Evolutionary conservation across 345 rosid genomes (phyloP), one percentile per base, ranked within the genome.

Genomic region (Orychophragmus violaceus): DNA sequence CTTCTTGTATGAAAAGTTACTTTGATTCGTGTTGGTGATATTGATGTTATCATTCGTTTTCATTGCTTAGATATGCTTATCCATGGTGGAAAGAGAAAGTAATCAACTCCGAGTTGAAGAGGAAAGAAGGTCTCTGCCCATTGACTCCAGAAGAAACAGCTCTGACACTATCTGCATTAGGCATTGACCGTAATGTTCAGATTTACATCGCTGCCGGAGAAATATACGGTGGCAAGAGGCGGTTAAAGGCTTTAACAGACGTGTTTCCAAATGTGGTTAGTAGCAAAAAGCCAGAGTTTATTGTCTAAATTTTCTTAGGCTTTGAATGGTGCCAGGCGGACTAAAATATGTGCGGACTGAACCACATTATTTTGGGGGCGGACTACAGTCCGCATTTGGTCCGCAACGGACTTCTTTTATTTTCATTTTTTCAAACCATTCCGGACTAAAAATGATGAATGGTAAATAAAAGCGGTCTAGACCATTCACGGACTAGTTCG

Each of bases 11-110:
- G 8, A 3, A 14, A 37, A 19, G n/a, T 37, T 50, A 16, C 19
- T 29, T 5, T 55, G 0, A 0, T 8, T 25, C 35, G 2, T 9
- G 6, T 5, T 41, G 2, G 4, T 56, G 29, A 49, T 45, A 27
- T 35, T 63, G 56, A 24, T 42, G 32, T 12, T 39, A 14, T 39
- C 8, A 2, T 64, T 29, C 8, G 4, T 36, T 42, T 33, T 35
- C 18, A 12, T 46, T 62, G 35, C 49, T 48, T 83, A 89, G 96
- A 77, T 87, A 89, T 83, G 96, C 96, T 62, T 87, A 89, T 81
- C 96, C 91, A 2, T 89, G 94, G 96, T 89, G 96, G 94, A 89
- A 89, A 65, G 96, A 89, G 78, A 89, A 89, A 79, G 78, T 87
- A 49, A 85, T 89, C 71, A 77, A 89, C 74, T 89, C 96, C 0